A percentile compares a stretch with the other conserved stretches of the same genome.
Evolutionary conservation across 164 flowering plant genomes (phyloP).

Genomic region (Cinnamomum chago): DNA sequence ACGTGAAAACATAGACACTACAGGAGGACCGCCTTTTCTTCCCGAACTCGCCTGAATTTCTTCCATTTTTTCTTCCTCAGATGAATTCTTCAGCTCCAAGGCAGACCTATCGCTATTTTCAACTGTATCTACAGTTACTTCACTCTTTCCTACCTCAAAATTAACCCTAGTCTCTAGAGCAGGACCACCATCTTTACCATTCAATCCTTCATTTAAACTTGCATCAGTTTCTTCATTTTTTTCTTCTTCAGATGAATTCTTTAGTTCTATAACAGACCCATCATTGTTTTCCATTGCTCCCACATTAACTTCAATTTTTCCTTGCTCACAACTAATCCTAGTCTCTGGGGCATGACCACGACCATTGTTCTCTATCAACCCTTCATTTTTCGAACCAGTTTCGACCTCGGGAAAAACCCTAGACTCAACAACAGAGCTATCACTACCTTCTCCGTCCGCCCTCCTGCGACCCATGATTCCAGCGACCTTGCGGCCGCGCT

Average conservation of each 20-base stretch:
- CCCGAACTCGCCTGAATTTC: neutral
- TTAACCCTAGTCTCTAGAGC: neutral
- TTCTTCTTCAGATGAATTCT: neutral
- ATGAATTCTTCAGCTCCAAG: neutral
- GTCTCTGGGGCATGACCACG: neutral
- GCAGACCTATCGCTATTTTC: neutral
- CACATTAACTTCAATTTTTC: neutral
- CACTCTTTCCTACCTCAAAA: neutral
- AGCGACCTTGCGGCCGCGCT: slow-evolving; percentile 79
- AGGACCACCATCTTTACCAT: neutral
- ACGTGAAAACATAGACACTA: neutral
- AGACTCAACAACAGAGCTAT: neutral
- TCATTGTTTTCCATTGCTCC: neutral
- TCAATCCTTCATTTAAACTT: no score
- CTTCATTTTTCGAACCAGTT: neutral
- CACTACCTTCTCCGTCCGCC: slow-evolving; percentile 10
- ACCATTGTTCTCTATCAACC: neutral
- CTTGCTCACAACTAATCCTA: neutral
- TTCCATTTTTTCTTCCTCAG: neutral
- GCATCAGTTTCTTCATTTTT: neutral
- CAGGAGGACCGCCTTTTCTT: neutral
- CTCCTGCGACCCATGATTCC: slow-evolving; percentile 62
- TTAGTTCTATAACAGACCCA: neutral
- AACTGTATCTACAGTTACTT: neutral
- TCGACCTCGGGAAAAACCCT: neutral